Evolutionary conservation across 1,284 basidiomycete genomes (phyloP).

Genomic region (Trametes sp.): DNA sequence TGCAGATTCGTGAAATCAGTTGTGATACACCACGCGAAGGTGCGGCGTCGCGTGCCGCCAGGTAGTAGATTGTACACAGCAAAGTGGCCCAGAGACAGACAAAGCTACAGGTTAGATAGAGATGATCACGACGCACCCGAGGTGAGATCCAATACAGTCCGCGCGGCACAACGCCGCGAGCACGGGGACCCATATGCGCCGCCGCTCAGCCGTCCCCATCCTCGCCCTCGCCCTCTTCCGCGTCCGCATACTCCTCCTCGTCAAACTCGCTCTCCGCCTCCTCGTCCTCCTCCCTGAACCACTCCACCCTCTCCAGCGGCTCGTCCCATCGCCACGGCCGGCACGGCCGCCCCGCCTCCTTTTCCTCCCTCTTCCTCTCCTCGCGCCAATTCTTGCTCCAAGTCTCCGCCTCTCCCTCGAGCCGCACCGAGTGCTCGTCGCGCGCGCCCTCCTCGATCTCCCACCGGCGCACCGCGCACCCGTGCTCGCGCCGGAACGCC

Average conservation of each 20-base stretch:
- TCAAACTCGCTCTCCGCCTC: constrained; percentile 24
- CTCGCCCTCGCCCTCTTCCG: constrained; percentile 22
- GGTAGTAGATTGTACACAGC: constrained; percentile 14
- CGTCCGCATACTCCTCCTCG: constrained; percentile 17
- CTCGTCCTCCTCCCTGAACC: constrained; percentile 34
- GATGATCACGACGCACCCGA: background rate
- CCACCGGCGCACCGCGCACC: constrained; percentile 33
- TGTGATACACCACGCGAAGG: background rate
- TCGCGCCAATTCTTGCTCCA: constrained; percentile 14
- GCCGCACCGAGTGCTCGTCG: constrained; percentile 32
- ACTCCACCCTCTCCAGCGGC: constrained; percentile 34
- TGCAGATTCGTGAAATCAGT: background rate
- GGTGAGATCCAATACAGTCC: background rate
- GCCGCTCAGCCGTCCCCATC: constrained; percentile 5
- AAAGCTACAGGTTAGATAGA: constrained; percentile 17
- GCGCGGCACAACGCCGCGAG: background rate
- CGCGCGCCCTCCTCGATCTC: constrained; percentile 35
- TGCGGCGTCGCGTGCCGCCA: background rate
- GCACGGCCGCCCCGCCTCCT: constrained; percentile 17
- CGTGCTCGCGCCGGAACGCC: constrained; percentile 29
- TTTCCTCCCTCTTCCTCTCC: constrained; percentile 4
- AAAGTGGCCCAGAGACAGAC: background rate
- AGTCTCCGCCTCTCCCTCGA: constrained; percentile 30
- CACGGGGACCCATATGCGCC: too few species aligned
- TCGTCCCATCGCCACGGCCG: constrained; percentile 34